Conservation (phyloP, 805 yeast genomes). For the Metschnikowia cerradonensis region DNA sequence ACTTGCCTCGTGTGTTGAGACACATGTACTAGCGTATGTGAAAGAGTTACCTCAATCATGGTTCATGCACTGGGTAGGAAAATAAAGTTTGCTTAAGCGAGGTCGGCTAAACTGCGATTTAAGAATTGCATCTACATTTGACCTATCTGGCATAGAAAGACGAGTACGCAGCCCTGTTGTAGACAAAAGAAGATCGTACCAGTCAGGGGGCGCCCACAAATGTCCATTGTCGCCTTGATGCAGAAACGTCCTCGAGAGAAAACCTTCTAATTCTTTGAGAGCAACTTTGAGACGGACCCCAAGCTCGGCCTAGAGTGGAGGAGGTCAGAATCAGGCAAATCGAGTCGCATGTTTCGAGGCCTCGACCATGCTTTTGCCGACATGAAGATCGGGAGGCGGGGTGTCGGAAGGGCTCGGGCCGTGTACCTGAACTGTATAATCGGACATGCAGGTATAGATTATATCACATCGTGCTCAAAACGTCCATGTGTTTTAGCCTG, state of each 20-base stretch:
- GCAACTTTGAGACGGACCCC: neutral
- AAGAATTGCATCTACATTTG: neutral
- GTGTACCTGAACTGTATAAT: neutral
- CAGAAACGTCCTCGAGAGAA: neutral
- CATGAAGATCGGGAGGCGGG: neutral
- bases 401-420: neutral
- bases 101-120: constrained; percentile 1
- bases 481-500: neutral
- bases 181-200: neutral
- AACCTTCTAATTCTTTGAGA: neutral
- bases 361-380: neutral
- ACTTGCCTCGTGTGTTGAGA: neutral
- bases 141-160: neutral
- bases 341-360: neutral
- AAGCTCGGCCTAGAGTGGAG: neutral
- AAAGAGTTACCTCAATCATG: neutral
- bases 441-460: neutral
- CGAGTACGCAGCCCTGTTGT: neutral
- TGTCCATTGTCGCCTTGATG: no score
- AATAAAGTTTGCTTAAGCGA: neutral
- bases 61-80: neutral
- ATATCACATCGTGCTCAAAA: neutral
- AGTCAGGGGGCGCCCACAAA: no score
- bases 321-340: neutral
- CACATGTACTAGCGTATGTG: neutral